Evolutionary conservation across 2,329 filamentous ascomycete species (phyloP).

Genomic region (Hymenoscyphus scutula): DNA sequence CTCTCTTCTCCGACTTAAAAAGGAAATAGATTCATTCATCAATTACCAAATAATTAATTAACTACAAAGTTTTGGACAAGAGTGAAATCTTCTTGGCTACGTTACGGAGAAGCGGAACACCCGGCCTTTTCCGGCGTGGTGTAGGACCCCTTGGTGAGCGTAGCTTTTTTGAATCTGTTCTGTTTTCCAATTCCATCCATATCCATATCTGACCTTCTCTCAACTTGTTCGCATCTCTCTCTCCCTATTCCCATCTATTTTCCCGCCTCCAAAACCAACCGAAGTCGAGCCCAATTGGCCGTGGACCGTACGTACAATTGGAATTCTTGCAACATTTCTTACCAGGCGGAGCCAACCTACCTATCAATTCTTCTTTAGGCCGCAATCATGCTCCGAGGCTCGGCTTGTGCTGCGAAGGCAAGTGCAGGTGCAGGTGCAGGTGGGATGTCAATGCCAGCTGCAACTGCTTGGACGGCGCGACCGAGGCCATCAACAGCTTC

Average conservation of each 20-base stretch:
- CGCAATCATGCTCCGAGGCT: constrained; percentile 10
- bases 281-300: neutral
- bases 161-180: neutral
- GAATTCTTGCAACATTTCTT: neutral
- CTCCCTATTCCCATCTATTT: neutral
- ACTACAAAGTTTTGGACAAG: neutral
- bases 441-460: constrained; percentile 11
- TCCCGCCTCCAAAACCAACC: neutral
- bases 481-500: constrained; percentile 2
- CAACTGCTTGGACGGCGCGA: constrained; percentile 8
- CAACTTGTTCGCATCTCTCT: neutral
- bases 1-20: neutral
- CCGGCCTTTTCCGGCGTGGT: neutral
- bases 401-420: constrained; percentile 7
- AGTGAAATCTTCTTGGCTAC: neutral
- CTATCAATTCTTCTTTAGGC: neutral
- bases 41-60: neutral
- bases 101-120: neutral
- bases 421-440: constrained; percentile 11
- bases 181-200: neutral
- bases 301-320: neutral
- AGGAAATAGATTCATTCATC: neutral
- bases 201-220: neutral
- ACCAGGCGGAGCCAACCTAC: constrained; percentile 5
- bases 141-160: neutral